A percentile compares a stretch with the other conserved stretches of the same genome.
Conservation (phyloP, 805 yeast genomes). For the Lipomyces sp. region DNA sequence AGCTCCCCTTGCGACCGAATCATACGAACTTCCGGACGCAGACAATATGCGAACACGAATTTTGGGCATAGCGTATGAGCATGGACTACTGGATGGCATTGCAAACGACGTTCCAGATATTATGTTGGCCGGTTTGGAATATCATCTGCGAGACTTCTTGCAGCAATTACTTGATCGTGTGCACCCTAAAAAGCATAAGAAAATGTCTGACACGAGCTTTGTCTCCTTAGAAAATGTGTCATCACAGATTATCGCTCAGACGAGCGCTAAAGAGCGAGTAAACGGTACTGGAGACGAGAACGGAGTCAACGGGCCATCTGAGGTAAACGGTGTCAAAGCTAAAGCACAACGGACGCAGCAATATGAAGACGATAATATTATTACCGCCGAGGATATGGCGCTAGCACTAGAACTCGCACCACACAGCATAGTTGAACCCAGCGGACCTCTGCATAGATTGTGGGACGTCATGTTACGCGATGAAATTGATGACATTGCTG, state of each 20-base stretch:
- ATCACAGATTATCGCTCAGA: neutral
- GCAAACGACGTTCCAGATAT: constrained; percentile 79
- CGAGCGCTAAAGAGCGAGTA: neutral
- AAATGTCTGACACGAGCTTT: constrained; percentile 39
- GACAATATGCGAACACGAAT: constrained; percentile 70
- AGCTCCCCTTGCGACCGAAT: constrained; percentile 77
- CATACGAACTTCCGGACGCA: constrained; percentile 80
- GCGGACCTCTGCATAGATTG: constrained; percentile 46
- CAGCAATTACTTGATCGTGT: constrained; percentile 77
- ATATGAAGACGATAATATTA: constrained; percentile 42
- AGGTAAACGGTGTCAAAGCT: neutral
- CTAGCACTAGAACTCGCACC: constrained; percentile 45
- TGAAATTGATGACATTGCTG: constrained; percentile 42
- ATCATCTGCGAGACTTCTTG: constrained; percentile 72
- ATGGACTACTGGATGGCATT: constrained; percentile 84
- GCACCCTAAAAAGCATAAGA: constrained; percentile 56
- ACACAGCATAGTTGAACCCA: constrained; percentile 44
- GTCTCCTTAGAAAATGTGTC: constrained; percentile 11
- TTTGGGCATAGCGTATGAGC: constrained; percentile 83
- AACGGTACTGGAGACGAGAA: neutral
- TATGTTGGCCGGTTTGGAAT: constrained; percentile 77
- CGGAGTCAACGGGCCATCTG: neutral
- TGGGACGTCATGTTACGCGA: constrained; percentile 45
- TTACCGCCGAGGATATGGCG: constrained; percentile 46
- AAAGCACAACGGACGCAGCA: constrained; percentile 40